Evolutionary conservation across 257 asterid genomes (phyloP).

Genomic region (Nicotiana noctiflora): DNA sequence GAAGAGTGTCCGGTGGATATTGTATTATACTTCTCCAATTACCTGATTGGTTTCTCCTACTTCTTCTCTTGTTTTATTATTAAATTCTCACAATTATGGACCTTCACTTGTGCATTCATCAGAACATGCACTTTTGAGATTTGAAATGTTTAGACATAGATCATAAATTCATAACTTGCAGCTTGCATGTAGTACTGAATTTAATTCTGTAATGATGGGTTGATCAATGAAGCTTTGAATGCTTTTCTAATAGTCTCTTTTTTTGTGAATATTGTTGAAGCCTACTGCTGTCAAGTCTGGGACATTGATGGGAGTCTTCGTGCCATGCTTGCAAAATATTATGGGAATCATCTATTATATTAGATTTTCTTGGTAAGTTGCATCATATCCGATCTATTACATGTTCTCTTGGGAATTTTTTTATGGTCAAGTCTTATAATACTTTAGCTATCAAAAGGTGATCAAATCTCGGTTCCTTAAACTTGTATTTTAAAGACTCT

Average conservation of each 20-base stretch:
- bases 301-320: slow-evolving; percentile 98
- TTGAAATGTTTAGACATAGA: not conserved
- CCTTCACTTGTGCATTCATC: not conserved
- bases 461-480: not conserved
- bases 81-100: not conserved
- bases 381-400: not conserved
- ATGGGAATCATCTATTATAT: slow-evolving; percentile 96
- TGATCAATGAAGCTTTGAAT: not conserved
- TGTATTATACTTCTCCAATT: not conserved
- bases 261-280: slow-evolving; percentile 31
- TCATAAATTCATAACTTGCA: slow-evolving; percentile 1
- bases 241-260: not conserved
- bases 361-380: slow-evolving; percentile 82
- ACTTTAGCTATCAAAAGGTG: not conserved
- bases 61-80: not conserved
- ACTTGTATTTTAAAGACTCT: not conserved
- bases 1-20: not conserved
- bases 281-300: slow-evolving; percentile 65
- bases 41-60: not conserved
- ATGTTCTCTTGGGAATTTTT: not conserved
- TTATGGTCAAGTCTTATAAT: not conserved
- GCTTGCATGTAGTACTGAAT: not conserved
- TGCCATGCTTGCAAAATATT: slow-evolving; percentile 96
- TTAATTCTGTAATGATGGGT: not conserved
- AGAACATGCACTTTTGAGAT: slow-evolving; percentile 4